Conservation (phyloP, 805 yeast genomes). For the Tetrapisispora phaffii region DNA sequence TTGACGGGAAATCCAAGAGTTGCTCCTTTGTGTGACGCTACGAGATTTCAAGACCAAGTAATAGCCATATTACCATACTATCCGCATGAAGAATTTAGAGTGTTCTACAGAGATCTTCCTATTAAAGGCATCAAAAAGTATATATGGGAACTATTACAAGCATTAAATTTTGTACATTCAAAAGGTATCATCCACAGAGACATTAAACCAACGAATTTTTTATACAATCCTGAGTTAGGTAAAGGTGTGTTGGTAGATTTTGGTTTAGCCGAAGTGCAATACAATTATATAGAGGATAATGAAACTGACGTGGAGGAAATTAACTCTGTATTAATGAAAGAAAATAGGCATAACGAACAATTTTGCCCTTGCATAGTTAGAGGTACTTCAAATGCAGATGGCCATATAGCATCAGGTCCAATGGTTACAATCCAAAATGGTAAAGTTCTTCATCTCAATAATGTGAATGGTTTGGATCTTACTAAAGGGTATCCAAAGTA, state of each 20-base stretch:
- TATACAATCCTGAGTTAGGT: slow-evolving; percentile 57
- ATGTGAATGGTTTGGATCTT: slow-evolving; percentile 29
- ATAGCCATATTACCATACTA: slow-evolving; percentile 87
- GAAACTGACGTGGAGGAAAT: slow-evolving; percentile 5
- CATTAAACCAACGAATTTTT: slow-evolving; percentile 73
- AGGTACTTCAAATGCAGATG: slow-evolving; percentile 14
- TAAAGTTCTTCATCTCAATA: slow-evolving; percentile 23
- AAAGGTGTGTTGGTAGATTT: slow-evolving; percentile 83
- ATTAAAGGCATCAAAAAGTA: slow-evolving; percentile 71
- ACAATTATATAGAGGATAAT: slow-evolving; percentile 9
- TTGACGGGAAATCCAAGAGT: slow-evolving; percentile 62
- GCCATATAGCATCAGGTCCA: slow-evolving; percentile 10
- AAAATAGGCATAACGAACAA: slow-evolving; percentile 24
- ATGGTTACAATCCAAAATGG: slow-evolving; percentile 27
- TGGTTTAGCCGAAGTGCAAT: slow-evolving; percentile 72
- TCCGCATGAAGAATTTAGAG: slow-evolving; percentile 83
- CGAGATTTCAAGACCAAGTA: slow-evolving; percentile 83
- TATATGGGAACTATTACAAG: slow-evolving; percentile 68
- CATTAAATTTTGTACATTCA: slow-evolving; percentile 56
- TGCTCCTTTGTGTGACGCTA: slow-evolving; percentile 83
- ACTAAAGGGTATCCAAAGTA: slow-evolving; percentile 73
- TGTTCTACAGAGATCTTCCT: slow-evolving; percentile 72
- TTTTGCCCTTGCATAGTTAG: slow-evolving; percentile 50
- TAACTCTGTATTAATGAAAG: slow-evolving; percentile 7
- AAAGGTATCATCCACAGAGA: slow-evolving; percentile 84